These are phyloP conservation scores for Chrysanthemum lavandulifolium DNA, from an alignment of 129 eudicot genomes.

Conservation along the genomic window DNA sequence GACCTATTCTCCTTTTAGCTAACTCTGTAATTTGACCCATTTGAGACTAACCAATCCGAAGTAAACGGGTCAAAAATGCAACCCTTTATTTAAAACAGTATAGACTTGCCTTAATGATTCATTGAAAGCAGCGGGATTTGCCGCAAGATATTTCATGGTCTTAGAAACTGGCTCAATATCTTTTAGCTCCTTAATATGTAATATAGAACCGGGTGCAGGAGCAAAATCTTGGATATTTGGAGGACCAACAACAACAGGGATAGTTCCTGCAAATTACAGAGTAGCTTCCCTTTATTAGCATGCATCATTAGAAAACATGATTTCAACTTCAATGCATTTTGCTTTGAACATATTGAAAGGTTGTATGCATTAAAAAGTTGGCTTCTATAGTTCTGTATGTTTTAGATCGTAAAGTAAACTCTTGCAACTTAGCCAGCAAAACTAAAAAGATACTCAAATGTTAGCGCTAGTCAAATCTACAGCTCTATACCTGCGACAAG, in stretches of 20 bases:
- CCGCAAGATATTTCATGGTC: conserved; percentile 79
- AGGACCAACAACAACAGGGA: conserved; percentile 96
- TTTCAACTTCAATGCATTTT: not conserved
- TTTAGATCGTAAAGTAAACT: not conserved
- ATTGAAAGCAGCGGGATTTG: conserved; percentile 72
- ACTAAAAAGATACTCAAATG: not conserved
- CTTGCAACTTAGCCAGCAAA: not conserved
- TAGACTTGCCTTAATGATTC: conserved; percentile 59
- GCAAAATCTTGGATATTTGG: conserved; percentile 97
- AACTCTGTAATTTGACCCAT: not conserved
- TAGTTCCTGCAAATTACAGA: conserved; percentile 47
- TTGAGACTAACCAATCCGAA: not conserved
- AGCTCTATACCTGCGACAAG: conserved; percentile 81
- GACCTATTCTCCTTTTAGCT: not conserved
- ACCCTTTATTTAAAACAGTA: not conserved
- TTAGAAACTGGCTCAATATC: conserved; percentile 63
- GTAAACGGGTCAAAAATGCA: not conserved
- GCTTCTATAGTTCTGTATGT: not conserved
- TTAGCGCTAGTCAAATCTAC: not conserved
- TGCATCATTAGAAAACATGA: not conserved
- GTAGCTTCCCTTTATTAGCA: conserved; percentile 14
- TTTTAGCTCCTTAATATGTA: conserved; percentile 74
- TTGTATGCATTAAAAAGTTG: not conserved
- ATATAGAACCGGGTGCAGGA: conserved; percentile 71
- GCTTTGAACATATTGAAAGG: not conserved